These are phyloP conservation scores for Tricholoma furcatifolium DNA, from an alignment of 768 basidiomycete species.

Conservation along the genomic window DNA sequence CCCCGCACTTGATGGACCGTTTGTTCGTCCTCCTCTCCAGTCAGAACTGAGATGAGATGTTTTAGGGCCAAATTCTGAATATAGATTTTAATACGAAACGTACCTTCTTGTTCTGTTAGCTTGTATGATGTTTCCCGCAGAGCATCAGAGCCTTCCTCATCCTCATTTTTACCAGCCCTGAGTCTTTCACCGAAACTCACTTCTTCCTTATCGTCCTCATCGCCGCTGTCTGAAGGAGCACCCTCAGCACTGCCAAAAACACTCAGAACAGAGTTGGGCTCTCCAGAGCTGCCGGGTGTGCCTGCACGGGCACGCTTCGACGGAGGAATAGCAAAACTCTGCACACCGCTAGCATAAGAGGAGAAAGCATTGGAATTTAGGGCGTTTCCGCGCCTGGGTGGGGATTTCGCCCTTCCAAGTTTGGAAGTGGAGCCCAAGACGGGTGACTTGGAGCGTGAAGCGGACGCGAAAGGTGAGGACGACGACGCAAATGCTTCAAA, in stretches of 20 bases:
- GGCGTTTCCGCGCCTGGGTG: slow-evolving; percentile 43
- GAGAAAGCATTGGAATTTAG: slow-evolving; percentile 55
- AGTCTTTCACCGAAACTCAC: slow-evolving; percentile 64
- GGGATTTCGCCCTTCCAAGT: slow-evolving; percentile 52
- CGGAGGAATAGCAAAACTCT: slow-evolving; percentile 49
- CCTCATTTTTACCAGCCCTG: slow-evolving; percentile 60
- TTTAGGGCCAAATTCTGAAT: neutral
- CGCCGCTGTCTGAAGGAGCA: slow-evolving; percentile 37
- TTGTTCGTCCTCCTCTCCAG: slow-evolving; percentile 82
- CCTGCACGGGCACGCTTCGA: slow-evolving; percentile 56
- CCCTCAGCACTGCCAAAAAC: slow-evolving; percentile 20
- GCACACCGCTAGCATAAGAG: slow-evolving; percentile 52
- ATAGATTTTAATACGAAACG: slow-evolving; percentile 18
- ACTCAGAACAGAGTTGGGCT: slow-evolving; percentile 30
- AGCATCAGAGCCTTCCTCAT: slow-evolving; percentile 49
- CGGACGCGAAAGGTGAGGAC: slow-evolving; percentile 29
- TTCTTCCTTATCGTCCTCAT: slow-evolving; percentile 46
- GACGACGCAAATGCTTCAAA: slow-evolving; percentile 32
- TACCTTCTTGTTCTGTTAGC: slow-evolving; percentile 70
- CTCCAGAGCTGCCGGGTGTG: slow-evolving; percentile 48
- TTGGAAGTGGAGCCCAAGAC: slow-evolving; percentile 41
- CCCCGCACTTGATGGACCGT: slow-evolving; percentile 76
- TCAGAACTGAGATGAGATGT: slow-evolving; percentile 47
- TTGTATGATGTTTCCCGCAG: slow-evolving; percentile 43
- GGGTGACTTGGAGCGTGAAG: slow-evolving; percentile 53